phyloP scores from a whole-genome alignment of 352 stramenopile genomes.

The Globisporangium barbulae region DNA sequence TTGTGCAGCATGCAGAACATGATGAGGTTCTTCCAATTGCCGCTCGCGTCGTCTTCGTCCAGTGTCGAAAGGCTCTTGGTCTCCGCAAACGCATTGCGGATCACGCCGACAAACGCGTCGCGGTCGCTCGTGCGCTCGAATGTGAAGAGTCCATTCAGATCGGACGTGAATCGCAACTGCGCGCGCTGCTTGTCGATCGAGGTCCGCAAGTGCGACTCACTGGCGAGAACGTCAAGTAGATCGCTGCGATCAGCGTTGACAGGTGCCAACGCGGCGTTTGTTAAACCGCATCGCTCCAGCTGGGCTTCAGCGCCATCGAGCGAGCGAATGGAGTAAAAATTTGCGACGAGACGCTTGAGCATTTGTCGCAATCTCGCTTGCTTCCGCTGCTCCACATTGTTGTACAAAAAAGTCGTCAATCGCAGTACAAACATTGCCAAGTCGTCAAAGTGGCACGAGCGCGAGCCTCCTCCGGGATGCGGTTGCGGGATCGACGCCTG shows the following conservation, averaged over 20 bases:
- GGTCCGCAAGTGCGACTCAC: constrained; percentile 18
- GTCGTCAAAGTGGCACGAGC: constrained; percentile 22
- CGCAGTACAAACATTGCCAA: constrained; percentile 31
- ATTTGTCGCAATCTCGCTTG: constrained; percentile 31
- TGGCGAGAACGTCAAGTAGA: neutral
- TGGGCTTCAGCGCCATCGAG: constrained; percentile 7
- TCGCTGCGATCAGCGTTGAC: neutral
- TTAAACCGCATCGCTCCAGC: constrained; percentile 13
- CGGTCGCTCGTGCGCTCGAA: constrained; percentile 33
- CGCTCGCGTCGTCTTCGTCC: neutral
- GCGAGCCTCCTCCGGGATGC: neutral
- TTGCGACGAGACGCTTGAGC: constrained; percentile 25
- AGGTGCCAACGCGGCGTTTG: neutral
- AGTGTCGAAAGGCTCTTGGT: constrained; percentile 8
- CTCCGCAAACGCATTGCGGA: constrained; percentile 29
- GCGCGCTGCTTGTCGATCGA: constrained; percentile 36
- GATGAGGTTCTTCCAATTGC: constrained; percentile 40
- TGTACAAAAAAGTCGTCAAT: constrained; percentile 27
- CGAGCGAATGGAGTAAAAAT: constrained; percentile 26
- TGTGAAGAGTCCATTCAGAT: constrained; percentile 46
- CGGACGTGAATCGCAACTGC: constrained; percentile 43
- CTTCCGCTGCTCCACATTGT: constrained; percentile 20
- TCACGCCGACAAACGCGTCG: constrained; percentile 26
- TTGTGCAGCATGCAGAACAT: constrained; percentile 52
- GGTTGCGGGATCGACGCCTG: constrained; percentile 17